Conservation (phyloP, 176 grass and related monocot genomes). For the Triticum dicoccoides region DNA sequence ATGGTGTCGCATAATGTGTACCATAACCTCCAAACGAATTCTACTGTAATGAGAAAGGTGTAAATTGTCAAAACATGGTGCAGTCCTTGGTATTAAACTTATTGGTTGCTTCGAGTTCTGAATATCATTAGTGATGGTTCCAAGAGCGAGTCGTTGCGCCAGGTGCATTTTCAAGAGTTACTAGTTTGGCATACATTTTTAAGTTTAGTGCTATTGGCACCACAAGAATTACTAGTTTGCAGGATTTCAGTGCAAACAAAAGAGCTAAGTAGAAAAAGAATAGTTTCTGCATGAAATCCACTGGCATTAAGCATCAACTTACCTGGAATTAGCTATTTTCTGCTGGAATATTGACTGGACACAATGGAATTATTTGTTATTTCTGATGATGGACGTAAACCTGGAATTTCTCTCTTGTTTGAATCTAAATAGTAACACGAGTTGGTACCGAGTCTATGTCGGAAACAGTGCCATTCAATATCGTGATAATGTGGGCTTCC, state of each 20-base stretch:
- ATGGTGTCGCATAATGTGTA: background rate
- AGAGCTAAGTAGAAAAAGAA: too few relatives aligned
- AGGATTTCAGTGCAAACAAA: too few relatives aligned
- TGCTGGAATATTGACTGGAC: background rate
- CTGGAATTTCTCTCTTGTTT: background rate
- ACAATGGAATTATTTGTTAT: background rate
- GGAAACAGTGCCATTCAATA: background rate
- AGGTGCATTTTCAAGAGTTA: too few relatives aligned
- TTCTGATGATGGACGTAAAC: background rate
- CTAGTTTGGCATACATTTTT: too few relatives aligned
- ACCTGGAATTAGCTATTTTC: too few relatives aligned
- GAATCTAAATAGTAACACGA: background rate
- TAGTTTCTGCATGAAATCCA: too few relatives aligned
- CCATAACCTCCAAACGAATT: background rate
- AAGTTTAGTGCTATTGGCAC: too few relatives aligned
- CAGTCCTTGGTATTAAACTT: background rate
- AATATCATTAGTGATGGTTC: background rate
- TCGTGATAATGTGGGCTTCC: too few relatives aligned
- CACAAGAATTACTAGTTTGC: too few relatives aligned
- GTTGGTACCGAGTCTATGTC: background rate
- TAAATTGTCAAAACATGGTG: background rate
- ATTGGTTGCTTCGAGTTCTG: background rate
- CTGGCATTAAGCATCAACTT: too few relatives aligned
- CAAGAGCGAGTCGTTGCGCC: background rate
- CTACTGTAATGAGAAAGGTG: background rate